Evolutionary conservation across 345 rosid genomes (phyloP).

Genomic region (Capsella bursapastoris): DNA sequence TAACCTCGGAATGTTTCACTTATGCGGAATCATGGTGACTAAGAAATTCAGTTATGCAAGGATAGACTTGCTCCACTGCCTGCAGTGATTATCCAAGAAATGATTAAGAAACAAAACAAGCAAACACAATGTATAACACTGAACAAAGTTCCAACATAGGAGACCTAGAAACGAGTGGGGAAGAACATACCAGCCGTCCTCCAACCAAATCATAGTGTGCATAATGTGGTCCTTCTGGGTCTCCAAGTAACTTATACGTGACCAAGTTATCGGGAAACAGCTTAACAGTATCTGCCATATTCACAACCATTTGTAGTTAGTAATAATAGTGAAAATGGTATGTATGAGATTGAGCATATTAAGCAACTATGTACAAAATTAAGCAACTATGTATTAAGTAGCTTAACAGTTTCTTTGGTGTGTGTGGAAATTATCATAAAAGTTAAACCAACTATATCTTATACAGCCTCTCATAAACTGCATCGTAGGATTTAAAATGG

Average conservation of each 20-base stretch:
- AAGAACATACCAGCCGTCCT: conserved; percentile 58
- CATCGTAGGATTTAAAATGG: not conserved
- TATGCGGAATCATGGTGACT: conserved; percentile 53
- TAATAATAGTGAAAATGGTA: conserved; percentile 2
- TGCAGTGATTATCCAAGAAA: conserved; percentile 44
- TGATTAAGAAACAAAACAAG: conserved; percentile 24
- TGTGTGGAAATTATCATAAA: conserved; percentile 1
- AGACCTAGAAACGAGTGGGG: conserved; percentile 5
- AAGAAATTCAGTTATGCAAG: conserved; percentile 77
- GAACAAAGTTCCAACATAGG: conserved; percentile 28
- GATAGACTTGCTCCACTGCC: conserved; percentile 94
- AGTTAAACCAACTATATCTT: not conserved
- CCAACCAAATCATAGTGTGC: conserved; percentile 50
- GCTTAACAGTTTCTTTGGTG: conserved; percentile 5
- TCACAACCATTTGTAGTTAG: conserved; percentile 25
- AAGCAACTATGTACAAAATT: conserved; percentile 3
- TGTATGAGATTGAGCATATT: conserved; percentile 13
- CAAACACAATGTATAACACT: not conserved
- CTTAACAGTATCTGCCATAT: conserved; percentile 73
- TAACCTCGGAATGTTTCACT: conserved; percentile 26
- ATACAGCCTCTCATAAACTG: conserved; percentile 18
- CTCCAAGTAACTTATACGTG: conserved; percentile 69
- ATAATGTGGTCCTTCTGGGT: conserved; percentile 63
- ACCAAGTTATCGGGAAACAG: conserved; percentile 62
- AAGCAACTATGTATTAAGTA: conserved; percentile 5